Base-by-base conservation (phyloP, 176 grass and related monocot species). In the Carex kokanica region DNA sequence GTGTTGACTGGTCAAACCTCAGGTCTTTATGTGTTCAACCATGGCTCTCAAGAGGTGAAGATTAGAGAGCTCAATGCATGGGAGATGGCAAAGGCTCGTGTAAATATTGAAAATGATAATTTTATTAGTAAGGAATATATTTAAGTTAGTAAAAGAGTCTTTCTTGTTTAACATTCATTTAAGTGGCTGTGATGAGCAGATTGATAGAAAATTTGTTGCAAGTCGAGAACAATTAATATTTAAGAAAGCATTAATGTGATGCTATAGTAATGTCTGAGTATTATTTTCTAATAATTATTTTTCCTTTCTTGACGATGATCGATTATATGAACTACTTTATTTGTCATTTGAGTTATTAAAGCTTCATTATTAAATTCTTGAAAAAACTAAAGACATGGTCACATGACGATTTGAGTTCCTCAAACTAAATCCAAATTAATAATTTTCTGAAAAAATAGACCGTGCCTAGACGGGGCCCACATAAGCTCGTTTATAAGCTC, bases 11-110 rank as follows among this genome's bases (percentile, higher is more conserved):
- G 86, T 81, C 21, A 53, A 65, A 81, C 14, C 49, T 87, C 27
- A 7, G 81, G 88, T 71, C 32, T 95, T 25, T 78, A 88, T 61
- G 58, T 83, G 43, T 95, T 95, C 90, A 95, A 92, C 62, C 86
- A 88, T 78, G 90, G 90, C n/a, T 83, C 86, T 2, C 61, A 47
- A 9, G 45, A 59, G 6, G 86, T 92, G 49, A 90, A 74, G 73
- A 77, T 90, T n/a, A 73, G 65, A 64, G 74, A 85, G 57, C 86
- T 97, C 0, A 86, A 87, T 81, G 89, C 90, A 25, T 97, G 90
- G 91, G 84, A 92, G 79, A 89, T 97, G 58, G 83, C 61, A 15
- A 62, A 60, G 25, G 91, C 91, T 3, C 52, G 69, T 64, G 71
- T 90, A 0, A 90, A 90, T 71, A 66, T 60, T 12, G 70, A 54